Conservation (phyloP, 2,329 filamentous ascomycete genomes). For the Bipolaris bicolor region DNA sequence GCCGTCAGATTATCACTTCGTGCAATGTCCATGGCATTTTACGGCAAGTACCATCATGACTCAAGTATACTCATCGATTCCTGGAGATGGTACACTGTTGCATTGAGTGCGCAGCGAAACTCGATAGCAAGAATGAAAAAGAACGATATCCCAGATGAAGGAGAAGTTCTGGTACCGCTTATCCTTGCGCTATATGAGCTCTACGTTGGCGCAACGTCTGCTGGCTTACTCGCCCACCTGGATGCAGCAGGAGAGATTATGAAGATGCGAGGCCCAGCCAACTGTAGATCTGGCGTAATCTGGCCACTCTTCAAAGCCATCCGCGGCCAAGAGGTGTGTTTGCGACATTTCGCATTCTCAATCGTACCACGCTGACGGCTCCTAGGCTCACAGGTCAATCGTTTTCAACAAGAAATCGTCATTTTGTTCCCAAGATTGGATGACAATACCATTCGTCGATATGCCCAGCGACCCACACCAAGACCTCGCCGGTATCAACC, state of each 20-base stretch:
- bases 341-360: neutral
- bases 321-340: conserved; percentile 37
- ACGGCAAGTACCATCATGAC: conserved; percentile 38
- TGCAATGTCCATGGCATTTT: conserved; percentile 44
- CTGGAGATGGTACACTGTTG: conserved; percentile 41
- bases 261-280: conserved; percentile 38
- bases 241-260: conserved; percentile 38
- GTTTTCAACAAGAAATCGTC: conserved; percentile 37
- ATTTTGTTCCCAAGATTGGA: conserved; percentile 37
- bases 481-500: conserved; percentile 34
- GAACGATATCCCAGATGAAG: conserved; percentile 32
- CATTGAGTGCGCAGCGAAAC: conserved; percentile 34
- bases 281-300: conserved; percentile 31
- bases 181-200: conserved; percentile 41
- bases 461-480: conserved; percentile 35
- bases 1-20: conserved; percentile 40
- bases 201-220: conserved; percentile 36
- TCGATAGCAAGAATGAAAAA: conserved; percentile 26
- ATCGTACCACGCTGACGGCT: conserved; percentile 11
- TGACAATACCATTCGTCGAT: conserved; percentile 36
- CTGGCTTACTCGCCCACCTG: conserved; percentile 40
- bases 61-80: conserved; percentile 39
- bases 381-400: conserved; percentile 34
- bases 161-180: conserved; percentile 40
- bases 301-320: conserved; percentile 40